Evolutionary conservation across 192 early-diverging fungal genomes (phyloP).

Genomic region (Podochytrium sp.): DNA sequence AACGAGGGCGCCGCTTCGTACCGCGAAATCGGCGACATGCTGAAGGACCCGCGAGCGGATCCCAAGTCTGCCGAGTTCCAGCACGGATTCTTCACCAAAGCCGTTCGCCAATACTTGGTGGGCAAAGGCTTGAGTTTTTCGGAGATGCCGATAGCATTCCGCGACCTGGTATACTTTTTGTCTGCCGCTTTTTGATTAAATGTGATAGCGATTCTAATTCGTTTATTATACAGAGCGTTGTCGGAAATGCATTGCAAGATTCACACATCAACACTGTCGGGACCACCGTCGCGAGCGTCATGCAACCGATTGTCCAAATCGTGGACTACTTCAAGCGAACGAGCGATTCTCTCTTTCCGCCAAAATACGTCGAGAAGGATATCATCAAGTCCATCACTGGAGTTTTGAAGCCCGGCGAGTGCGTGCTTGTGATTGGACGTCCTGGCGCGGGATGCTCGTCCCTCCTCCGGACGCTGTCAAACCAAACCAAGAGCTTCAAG

Average conservation of each 20-base stretch:
- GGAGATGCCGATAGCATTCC: conserved; percentile 30
- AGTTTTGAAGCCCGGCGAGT: conserved; percentile 72
- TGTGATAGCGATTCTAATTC: background rate
- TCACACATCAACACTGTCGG: conserved; percentile 23
- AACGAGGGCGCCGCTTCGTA: background rate
- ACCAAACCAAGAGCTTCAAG: conserved; percentile 56
- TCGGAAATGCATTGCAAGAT: conserved; percentile 17
- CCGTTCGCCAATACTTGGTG: background rate
- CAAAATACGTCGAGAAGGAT: conserved; percentile 16
- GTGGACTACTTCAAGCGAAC: background rate
- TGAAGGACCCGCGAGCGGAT: conserved; percentile 22
- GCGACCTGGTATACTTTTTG: conserved; percentile 12
- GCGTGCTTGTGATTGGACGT: conserved; percentile 64
- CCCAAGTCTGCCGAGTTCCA: conserved; percentile 16
- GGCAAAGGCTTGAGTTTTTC: conserved; percentile 9
- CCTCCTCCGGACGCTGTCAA: conserved; percentile 65
- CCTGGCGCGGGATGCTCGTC: conserved; percentile 74
- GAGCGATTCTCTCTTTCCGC: conserved; percentile 16
- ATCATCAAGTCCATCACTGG: conserved; percentile 69
- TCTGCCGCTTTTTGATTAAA: too few species aligned
- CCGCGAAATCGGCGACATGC: background rate
- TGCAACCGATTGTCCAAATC: conserved; percentile 12
- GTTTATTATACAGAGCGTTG: too few species aligned
- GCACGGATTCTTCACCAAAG: background rate
- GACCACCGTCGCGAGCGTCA: background rate